Percentiles rank a stretch among this genome's conserved stretches.
phyloP scores from a whole-genome alignment of 768 basidiomycete species.

The Glaciozyma antarctica region DNA sequence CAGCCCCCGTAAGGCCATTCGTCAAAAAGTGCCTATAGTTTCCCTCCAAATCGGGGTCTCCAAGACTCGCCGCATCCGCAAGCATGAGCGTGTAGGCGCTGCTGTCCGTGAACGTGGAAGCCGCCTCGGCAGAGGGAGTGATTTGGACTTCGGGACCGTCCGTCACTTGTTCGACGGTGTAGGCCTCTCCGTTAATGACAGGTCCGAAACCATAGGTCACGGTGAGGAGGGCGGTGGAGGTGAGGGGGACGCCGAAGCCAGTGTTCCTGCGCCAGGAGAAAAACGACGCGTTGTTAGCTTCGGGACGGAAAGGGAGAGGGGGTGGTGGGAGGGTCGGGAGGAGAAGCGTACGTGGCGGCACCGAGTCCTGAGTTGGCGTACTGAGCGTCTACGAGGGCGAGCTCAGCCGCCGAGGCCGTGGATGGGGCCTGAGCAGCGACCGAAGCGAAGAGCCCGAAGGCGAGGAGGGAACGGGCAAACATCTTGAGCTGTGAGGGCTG shows the following conservation, averaged over 20 bases:
- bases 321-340: no score
- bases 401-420: background rate
- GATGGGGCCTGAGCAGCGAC: background rate
- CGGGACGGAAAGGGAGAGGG: background rate
- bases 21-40: slow-evolving; percentile 32
- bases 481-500: no score
- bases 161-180: slow-evolving; percentile 13
- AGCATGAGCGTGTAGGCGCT: slow-evolving; percentile 22
- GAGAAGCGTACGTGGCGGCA: slow-evolving; percentile 6
- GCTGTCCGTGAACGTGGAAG: slow-evolving; percentile 8
- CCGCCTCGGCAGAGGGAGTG: slow-evolving; percentile 12
- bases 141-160: slow-evolving; percentile 11
- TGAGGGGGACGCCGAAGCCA: slow-evolving; percentile 1
- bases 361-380: slow-evolving; percentile 21
- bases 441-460: no score
- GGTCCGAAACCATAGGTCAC: background rate
- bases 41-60: slow-evolving; percentile 25
- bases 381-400: slow-evolving; percentile 17
- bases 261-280: background rate
- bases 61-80: slow-evolving; percentile 28
- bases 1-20: slow-evolving; percentile 19
- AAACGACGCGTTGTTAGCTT: background rate
- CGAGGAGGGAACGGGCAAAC: no score
- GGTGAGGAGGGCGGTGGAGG: background rate
- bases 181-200: slow-evolving; percentile 1